Evolutionary conservation across 140 eudicot genomes (phyloP), one percentile per base, ranked within the genome.

Genomic region (Bidens hawaiensis): DNA sequence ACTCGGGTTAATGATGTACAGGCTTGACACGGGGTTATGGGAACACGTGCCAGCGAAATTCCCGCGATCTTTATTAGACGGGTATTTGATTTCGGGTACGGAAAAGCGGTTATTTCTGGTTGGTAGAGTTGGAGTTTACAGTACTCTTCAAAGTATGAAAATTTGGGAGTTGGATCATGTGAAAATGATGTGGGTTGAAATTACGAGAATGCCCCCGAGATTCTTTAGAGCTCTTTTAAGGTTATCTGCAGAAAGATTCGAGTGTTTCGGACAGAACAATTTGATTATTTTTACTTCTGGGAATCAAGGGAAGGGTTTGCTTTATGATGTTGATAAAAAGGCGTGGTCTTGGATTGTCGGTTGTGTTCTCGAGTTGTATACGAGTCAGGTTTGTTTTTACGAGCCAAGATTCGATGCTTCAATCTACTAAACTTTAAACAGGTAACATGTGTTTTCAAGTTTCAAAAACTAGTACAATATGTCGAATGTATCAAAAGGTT

Each of bases 351-450:
- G 97, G 95, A 81, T 90, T 54, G 79, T 85, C 27, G 95, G 94
- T 30, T 90, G 95, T 53, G 89, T 85, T 63, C 87, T 81, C 68
- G 94, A 82, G 58, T 79, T 87, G 49, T 81, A 69, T 76, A 83
- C 83, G 76, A 84, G 95, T 68, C 97, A 83, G 65, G 88, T 86
- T 11, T 90, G 94, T 45, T 90, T 90, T 67, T 90, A 90, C 57
- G 97, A 90, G 82, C 97, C 95, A 70, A 86, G 97, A 64, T 90
- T 90, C 38, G 97, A 90, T 75, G 95, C 95, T 36, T 71, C 71
- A 19, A 75, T 83, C 22, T 62, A 69, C 54, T 88, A 77, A 77
- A 45, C 12, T 12, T 36, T 52, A 52, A 52, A 52, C 60, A 52
- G 13, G 12, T 26, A 55, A 28, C 24, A 52, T 52, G 59, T 23